Base-by-base conservation (phyloP, 2,329 filamentous ascomycete genomes). In the Juglanconis oblonga region DNA sequence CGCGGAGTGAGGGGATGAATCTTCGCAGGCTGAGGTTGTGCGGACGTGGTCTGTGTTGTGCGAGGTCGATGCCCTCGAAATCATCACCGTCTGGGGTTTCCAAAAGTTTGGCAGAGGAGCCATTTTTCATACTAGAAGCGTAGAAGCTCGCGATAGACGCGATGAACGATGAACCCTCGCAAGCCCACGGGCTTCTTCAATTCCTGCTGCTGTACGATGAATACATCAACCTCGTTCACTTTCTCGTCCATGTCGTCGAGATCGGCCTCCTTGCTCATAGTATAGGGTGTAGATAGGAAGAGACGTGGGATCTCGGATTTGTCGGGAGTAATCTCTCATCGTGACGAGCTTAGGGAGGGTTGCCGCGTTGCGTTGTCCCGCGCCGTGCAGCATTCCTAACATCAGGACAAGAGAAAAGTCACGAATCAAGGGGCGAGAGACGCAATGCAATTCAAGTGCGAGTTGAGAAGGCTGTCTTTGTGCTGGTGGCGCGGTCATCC, bases 181-280 rank as follows among this genome's bases (percentile, higher is more conserved):
- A 51, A 40, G 35, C 24, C 35, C 24, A n/a, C 45, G 40, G 31
- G 49, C 38, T 36, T 54, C 29, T 36, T 52, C 53, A n/a, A 11
- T 3, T 32, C 31, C 45, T 42, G 32, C 40, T 53, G 54, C 14
- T 48, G 45, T 11, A 32, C 40, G 36, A 57, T 56, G 33, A 61
- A 57, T 33, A n/a, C 47, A 17, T 50, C 61, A 51, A n/a, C 58
- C 55, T 63, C 61, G 51, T 31, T 42, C n/a, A 40, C 11, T 45
- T 57, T 59, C 35, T 61, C 32, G 36, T 40, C 55, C 45, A 51
- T 61, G 44, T 55, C 53, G 48, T 57, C 35, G n/a, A 47, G 52
- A 29, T 57, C 47, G 10, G 50, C 50, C 11, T 52, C 55, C 51
- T 51, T n/a, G 55, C 36, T 52, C 48, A 57, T 57, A 14, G 13